These are phyloP conservation scores for Lachnum nothofagi DNA, from an alignment of 2,329 filamentous ascomycete genomes.

Conservation along the genomic window DNA sequence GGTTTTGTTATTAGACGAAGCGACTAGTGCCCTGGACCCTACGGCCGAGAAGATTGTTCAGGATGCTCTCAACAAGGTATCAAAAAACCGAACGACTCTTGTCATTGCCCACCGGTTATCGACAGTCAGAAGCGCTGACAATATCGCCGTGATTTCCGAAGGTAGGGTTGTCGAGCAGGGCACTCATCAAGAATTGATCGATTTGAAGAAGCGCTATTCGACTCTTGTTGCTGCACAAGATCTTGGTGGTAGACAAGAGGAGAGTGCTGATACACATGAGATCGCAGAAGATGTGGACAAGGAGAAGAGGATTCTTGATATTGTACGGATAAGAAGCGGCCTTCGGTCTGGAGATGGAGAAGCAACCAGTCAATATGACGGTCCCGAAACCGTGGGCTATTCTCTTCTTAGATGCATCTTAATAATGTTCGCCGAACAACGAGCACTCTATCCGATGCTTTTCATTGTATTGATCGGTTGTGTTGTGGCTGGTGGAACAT, in stretches of 20 bases:
- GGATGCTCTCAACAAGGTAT: constrained; percentile 49
- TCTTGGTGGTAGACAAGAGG: background rate
- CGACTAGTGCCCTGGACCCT: constrained; percentile 69
- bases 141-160: constrained; percentile 20
- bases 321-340: too few relatives aligned
- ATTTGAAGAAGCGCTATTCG: constrained; percentile 8
- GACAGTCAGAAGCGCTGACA: constrained; percentile 69
- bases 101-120: constrained; percentile 72
- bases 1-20: constrained; percentile 67
- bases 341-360: too few relatives aligned
- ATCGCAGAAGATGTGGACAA: background rate
- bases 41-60: constrained; percentile 74
- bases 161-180: constrained; percentile 17
- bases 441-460: constrained; percentile 42
- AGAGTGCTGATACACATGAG: background rate
- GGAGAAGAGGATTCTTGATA: too few relatives aligned
- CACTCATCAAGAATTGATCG: constrained; percentile 45
- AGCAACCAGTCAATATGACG: background rate
- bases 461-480: constrained; percentile 39
- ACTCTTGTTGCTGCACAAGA: constrained; percentile 9
- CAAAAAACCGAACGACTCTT: constrained; percentile 51
- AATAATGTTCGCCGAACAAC: constrained; percentile 26
- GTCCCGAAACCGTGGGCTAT: constrained; percentile 5
- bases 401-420: constrained; percentile 13
- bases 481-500: constrained; percentile 36